These are phyloP conservation scores for Talaromyces sp. DNA, from an alignment of 2,329 filamentous ascomycete genomes.

Conservation along the genomic window DNA sequence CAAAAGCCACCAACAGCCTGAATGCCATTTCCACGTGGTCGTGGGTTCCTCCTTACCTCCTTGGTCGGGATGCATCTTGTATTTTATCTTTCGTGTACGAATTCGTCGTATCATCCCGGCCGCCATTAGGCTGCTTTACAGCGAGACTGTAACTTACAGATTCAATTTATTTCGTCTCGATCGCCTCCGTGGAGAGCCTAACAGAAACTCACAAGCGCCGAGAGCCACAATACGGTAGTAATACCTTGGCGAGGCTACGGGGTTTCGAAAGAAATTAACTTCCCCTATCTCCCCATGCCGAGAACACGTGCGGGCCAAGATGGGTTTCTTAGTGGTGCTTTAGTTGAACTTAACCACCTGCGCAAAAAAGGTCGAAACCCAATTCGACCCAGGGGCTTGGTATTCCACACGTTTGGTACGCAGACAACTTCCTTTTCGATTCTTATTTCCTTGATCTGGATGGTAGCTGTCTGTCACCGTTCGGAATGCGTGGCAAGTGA, in stretches of 20 bases:
- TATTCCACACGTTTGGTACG: background rate
- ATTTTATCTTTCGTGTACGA: background rate
- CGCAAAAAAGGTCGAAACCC: background rate
- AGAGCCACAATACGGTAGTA: background rate
- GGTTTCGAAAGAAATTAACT: background rate
- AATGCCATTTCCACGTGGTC: constrained; percentile 9
- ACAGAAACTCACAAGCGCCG: background rate
- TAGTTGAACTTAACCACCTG: background rate
- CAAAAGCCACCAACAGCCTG: background rate
- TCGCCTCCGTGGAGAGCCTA: background rate
- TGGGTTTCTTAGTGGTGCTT: background rate
- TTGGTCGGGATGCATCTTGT: background rate
- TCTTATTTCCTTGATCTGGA: background rate
- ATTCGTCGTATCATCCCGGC: background rate
- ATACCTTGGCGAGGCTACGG: no score
- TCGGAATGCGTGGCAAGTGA: background rate
- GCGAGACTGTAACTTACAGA: background rate
- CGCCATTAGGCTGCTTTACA: background rate
- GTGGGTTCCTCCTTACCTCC: background rate
- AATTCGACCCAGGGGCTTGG: background rate
- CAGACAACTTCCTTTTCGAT: background rate
- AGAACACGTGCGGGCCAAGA: constrained; percentile 9
- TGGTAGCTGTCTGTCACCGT: background rate
- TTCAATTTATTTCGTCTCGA: background rate
- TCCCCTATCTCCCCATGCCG: background rate